These are phyloP conservation scores for Ceratocystis cacaofunesta DNA, from an alignment of 2,329 filamentous ascomycete genomes.

Conservation along the genomic window DNA sequence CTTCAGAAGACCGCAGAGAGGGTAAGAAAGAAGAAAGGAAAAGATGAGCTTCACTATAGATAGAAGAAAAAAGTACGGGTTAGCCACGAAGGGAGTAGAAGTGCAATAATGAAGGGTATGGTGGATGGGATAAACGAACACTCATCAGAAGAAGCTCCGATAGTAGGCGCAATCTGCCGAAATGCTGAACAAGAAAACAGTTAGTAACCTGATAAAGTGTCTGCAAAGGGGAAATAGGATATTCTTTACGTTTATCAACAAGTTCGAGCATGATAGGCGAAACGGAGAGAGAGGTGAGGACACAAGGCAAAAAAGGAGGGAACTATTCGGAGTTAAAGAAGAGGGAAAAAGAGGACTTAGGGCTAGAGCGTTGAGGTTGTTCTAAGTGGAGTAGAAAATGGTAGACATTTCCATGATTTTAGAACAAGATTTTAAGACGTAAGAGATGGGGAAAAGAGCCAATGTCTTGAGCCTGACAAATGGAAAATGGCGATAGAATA, in stretches of 20 bases:
- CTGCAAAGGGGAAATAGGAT: conserved; percentile 10
- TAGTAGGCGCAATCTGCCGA: conserved; percentile 26
- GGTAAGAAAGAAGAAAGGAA: conserved; percentile 84
- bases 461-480: too few species aligned
- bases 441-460: background rate
- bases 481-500: too few species aligned
- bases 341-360: background rate
- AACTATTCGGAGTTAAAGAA: background rate
- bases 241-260: conserved; percentile 11
- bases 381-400: background rate
- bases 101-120: background rate
- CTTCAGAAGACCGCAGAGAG: conserved; percentile 76
- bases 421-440: background rate
- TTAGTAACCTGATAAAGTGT: background rate
- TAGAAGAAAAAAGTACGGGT: background rate
- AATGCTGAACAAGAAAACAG: conserved; percentile 27
- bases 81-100: background rate
- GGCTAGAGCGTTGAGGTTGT: background rate
- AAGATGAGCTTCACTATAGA: conserved; percentile 78
- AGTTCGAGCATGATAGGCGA: conserved; percentile 13
- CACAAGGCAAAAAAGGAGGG: background rate
- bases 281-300: background rate
- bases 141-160: conserved; percentile 34
- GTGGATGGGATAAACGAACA: conserved; percentile 24
- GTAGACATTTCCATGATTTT: background rate